Conservation (phyloP, 257 asterid species). For the Paulownia fortunei region DNA sequence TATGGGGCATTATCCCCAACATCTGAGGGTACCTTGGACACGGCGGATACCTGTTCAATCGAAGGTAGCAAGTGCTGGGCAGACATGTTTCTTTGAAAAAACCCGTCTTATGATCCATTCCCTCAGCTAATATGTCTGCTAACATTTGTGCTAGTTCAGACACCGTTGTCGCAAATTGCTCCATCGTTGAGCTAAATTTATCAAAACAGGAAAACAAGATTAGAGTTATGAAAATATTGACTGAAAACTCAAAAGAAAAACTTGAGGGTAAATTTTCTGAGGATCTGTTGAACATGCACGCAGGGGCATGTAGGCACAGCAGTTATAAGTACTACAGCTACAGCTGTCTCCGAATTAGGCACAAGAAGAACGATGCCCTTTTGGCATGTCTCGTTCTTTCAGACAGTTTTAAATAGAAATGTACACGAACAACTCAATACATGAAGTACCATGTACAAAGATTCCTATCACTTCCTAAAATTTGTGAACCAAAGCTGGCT, state of each 20-base stretch:
- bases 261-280: no score
- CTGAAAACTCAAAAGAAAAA: no score
- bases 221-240: neutral
- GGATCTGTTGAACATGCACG: slow-evolving; percentile 8
- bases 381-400: slow-evolving; percentile 8
- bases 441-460: slow-evolving; percentile 1
- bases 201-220: neutral
- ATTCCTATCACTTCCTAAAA: neutral
- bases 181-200: slow-evolving; percentile 67
- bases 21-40: slow-evolving; percentile 60
- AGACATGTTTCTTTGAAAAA: slow-evolving; percentile 61
- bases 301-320: no score
- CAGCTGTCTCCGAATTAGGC: slow-evolving; percentile 16
- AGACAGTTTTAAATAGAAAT: neutral
- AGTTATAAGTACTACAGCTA: neutral
- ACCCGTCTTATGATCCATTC: slow-evolving; percentile 47
- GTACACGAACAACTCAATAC: neutral
- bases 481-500: slow-evolving; percentile 7
- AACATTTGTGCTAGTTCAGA: slow-evolving; percentile 58
- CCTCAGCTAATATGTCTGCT: slow-evolving; percentile 65
- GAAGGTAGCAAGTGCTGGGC: slow-evolving; percentile 65
- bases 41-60: slow-evolving; percentile 80
- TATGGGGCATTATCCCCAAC: slow-evolving; percentile 77
- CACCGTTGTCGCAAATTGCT: slow-evolving; percentile 52
- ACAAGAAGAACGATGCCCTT: slow-evolving; percentile 1